Evolutionary conservation across 768 basidiomycete genomes (phyloP).

Genomic region (Russula foetens): DNA sequence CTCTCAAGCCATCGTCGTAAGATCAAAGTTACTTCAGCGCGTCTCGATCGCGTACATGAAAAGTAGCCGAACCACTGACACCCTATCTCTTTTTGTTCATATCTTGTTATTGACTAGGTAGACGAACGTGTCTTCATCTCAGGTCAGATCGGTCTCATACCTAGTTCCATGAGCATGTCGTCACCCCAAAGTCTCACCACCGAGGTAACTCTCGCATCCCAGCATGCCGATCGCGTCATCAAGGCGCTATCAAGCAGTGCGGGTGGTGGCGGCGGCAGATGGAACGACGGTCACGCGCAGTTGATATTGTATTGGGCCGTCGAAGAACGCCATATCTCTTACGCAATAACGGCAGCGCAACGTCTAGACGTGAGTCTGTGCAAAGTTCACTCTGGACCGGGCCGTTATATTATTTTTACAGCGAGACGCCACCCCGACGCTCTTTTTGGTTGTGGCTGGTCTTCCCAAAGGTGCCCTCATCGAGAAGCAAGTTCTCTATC

Average conservation of each 20-base stretch:
- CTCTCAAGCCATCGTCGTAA: constrained; percentile 82
- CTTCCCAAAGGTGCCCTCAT: constrained; percentile 65
- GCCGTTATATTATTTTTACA: neutral
- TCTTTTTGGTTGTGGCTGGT: constrained; percentile 55
- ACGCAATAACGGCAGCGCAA: constrained; percentile 35
- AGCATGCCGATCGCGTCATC: constrained; percentile 69
- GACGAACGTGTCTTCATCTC: constrained; percentile 79
- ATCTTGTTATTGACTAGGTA: constrained; percentile 36
- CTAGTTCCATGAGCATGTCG: constrained; percentile 62
- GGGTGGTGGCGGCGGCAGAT: constrained; percentile 35
- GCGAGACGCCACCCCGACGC: constrained; percentile 30
- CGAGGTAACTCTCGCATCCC: constrained; percentile 69
- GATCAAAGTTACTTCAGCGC: constrained; percentile 20
- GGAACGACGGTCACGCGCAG: constrained; percentile 52
- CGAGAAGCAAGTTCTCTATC: constrained; percentile 69
- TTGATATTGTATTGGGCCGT: constrained; percentile 69
- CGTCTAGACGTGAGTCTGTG: constrained; percentile 2
- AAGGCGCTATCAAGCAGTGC: constrained; percentile 47
- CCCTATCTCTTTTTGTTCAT: no score
- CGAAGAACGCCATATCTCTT: constrained; percentile 30
- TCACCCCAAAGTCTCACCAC: constrained; percentile 43
- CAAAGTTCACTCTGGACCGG: neutral
- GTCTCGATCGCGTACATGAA: neutral
- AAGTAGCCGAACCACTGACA: neutral
- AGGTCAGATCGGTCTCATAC: constrained; percentile 90